Base-by-base conservation (phyloP, 2,329 filamentous ascomycete genomes). In the Trichoderma polysporum region DNA sequence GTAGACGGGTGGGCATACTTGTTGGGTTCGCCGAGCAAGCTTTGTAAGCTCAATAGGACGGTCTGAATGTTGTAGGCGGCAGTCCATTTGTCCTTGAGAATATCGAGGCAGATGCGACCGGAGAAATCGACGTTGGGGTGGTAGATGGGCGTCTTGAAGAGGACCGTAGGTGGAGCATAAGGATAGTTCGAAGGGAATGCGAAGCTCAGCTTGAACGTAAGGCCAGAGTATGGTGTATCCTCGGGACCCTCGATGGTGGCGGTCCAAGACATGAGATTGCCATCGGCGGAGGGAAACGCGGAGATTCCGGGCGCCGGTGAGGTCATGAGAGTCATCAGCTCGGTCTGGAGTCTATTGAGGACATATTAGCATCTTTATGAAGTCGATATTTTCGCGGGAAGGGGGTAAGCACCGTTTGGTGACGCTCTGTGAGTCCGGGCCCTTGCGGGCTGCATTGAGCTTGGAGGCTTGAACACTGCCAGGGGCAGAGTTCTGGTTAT, bases 81-180 rank as follows among this genome's bases (percentile, higher is more conserved):
- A 68, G 93, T 97, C 95, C 95, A 99, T 83, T 97, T 97, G 80
- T 98, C 95, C 85, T 97, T 98, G 71, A 99, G 85, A 72, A 99
- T 99, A 76, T 99, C 96, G 69, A 99, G 85, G 79, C 95, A 99
- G 80, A 99, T 99, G 66, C 95, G 88, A 47, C 95, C 95, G 3
- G 91, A 94, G 82, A 99, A 97, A 82, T 99, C 95, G 73, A 99
- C 92, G 74, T 99, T 99, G 63, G 95, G 95, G 80, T 99, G 95
- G 84, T 98, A 99, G 81, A 99, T 97, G 41, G 95, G 95, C 7
- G 96, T 99, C 84, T 94, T 97, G 88, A 97, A 99, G 68, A 97
- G 86, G 19, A 99, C 95, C 2, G 91, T 93, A 0, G 95, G 95
- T 25, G 95, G 88, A 1, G 90, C 87, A 79, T 97, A 97, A 10